Evolutionary conservation across 805 yeast genomes (phyloP).

Genomic region (Candida nanaspora): DNA sequence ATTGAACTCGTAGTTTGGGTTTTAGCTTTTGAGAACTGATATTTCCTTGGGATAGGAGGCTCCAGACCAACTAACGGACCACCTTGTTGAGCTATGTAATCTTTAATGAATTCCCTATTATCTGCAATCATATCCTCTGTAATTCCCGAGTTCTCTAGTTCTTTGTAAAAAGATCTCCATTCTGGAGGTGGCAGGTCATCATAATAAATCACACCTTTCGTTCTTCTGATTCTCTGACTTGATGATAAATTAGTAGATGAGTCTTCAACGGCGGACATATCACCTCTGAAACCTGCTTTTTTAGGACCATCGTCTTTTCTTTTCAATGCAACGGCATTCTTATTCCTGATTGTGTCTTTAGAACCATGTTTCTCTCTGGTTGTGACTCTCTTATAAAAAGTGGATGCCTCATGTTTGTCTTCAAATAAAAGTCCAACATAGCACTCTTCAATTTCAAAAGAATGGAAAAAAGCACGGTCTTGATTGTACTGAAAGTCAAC

Average conservation of each 20-base stretch:
- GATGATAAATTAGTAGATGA: background rate
- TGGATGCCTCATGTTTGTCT: slow-evolving; percentile 81
- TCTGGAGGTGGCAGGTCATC: slow-evolving; percentile 79
- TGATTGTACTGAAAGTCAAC: slow-evolving; percentile 85
- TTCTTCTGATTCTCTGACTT: slow-evolving; percentile 43
- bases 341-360: slow-evolving; percentile 77
- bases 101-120: slow-evolving; percentile 74
- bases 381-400: slow-evolving; percentile 71
- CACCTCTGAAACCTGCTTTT: slow-evolving; percentile 63
- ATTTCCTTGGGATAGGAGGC: slow-evolving; percentile 73
- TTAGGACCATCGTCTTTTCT: slow-evolving; percentile 33
- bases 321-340: slow-evolving; percentile 78
- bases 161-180: slow-evolving; percentile 70
- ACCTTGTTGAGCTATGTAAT: slow-evolving; percentile 65
- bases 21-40: slow-evolving; percentile 21
- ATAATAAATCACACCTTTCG: slow-evolving; percentile 59
- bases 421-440: slow-evolving; percentile 82
- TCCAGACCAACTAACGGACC: slow-evolving; percentile 78
- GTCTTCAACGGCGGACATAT: slow-evolving; percentile 19
- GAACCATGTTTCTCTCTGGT: slow-evolving; percentile 77
- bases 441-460: slow-evolving; percentile 91
- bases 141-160: slow-evolving; percentile 71
- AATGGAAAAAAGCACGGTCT: slow-evolving; percentile 90
- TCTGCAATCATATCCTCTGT: slow-evolving; percentile 86
- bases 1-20: background rate